A percentile compares a stretch with the other conserved stretches of the same genome.
Evolutionary conservation across 1,139 yeast species (phyloP).

Genomic region (Protomyces gravidus): DNA sequence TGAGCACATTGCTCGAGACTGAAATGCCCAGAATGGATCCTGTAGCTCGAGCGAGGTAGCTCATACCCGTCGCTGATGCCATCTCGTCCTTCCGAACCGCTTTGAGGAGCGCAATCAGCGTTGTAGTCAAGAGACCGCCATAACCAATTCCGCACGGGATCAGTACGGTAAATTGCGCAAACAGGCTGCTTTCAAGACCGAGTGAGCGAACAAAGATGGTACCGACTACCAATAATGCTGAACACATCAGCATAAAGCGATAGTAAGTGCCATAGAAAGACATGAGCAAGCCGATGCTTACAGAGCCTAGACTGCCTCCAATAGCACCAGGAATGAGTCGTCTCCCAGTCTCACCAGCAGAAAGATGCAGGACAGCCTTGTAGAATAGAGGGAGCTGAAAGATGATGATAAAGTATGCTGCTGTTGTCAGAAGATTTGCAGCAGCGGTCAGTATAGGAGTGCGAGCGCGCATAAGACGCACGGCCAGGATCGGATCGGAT

Average conservation of each 20-base stretch:
- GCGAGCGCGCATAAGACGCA: slow-evolving; percentile 32
- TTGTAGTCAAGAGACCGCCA: slow-evolving; percentile 24
- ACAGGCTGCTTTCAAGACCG: slow-evolving; percentile 29
- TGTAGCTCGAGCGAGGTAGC: slow-evolving; percentile 33
- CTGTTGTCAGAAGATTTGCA: slow-evolving; percentile 60
- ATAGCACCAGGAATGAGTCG: slow-evolving; percentile 35
- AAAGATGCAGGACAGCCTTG: slow-evolving; percentile 34
- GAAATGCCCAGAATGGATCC: slow-evolving; percentile 35
- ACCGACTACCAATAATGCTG: slow-evolving; percentile 22
- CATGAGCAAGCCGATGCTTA: slow-evolving; percentile 34
- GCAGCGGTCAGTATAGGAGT: slow-evolving; percentile 21
- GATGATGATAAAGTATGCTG: slow-evolving; percentile 52
- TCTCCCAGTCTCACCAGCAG: slow-evolving; percentile 35
- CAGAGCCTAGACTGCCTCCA: slow-evolving; percentile 34
- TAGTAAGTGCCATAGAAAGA: slow-evolving; percentile 60
- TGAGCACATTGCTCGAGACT: slow-evolving; percentile 14
- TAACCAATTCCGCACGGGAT: slow-evolving; percentile 35
- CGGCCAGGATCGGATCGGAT: slow-evolving; percentile 53
- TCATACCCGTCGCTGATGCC: slow-evolving; percentile 35
- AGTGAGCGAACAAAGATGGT: slow-evolving; percentile 31
- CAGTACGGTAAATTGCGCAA: slow-evolving; percentile 30
- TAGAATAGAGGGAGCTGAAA: slow-evolving; percentile 53
- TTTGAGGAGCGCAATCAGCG: slow-evolving; percentile 23
- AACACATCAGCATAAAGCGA: slow-evolving; percentile 4
- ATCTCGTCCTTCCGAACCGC: slow-evolving; percentile 29